These are phyloP conservation scores for Stemphylium lycopersici DNA, from an alignment of 2,329 filamentous ascomycete genomes.

Conservation along the genomic window DNA sequence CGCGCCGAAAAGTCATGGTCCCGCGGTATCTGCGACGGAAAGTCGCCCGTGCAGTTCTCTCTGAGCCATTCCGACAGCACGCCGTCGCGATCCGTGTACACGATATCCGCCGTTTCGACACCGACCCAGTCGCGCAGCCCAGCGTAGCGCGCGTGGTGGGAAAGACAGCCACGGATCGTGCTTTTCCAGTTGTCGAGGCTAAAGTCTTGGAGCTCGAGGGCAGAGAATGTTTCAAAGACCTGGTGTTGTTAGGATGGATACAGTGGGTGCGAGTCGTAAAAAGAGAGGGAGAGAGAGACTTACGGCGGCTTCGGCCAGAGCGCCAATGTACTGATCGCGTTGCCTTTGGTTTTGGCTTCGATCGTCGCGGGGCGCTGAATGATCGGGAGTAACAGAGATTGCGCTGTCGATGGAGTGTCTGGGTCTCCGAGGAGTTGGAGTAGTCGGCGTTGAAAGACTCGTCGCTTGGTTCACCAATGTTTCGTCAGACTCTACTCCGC, in stretches of 20 bases:
- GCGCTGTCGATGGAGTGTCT: too few species aligned
- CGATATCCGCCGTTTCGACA: slow-evolving; percentile 56
- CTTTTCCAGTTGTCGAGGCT: slow-evolving; percentile 55
- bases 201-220: too few species aligned
- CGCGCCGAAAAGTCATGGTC: slow-evolving; percentile 30
- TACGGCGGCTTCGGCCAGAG: slow-evolving; percentile 34
- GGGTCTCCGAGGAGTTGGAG: too few species aligned
- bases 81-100: slow-evolving; percentile 50
- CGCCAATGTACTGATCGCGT: slow-evolving; percentile 17
- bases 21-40: slow-evolving; percentile 40
- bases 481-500: too few species aligned
- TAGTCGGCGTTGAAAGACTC: too few species aligned
- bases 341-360: too few species aligned
- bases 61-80: slow-evolving; percentile 45
- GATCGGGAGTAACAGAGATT: too few species aligned
- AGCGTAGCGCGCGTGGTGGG: slow-evolving; percentile 49
- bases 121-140: slow-evolving; percentile 51
- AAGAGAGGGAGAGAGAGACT: slow-evolving; percentile 10
- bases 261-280: too few species aligned
- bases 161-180: slow-evolving; percentile 53
- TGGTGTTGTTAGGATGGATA: too few species aligned
- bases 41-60: slow-evolving; percentile 15
- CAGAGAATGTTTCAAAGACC: too few species aligned
- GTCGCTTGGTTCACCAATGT: too few species aligned
- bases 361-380: too few species aligned